A percentile compares a stretch with the other conserved stretches of the same genome.
These are phyloP conservation scores for Fragilaria crotonensis DNA, from an alignment of 108 stramenopile genomes.

Conservation along the genomic window DNA sequence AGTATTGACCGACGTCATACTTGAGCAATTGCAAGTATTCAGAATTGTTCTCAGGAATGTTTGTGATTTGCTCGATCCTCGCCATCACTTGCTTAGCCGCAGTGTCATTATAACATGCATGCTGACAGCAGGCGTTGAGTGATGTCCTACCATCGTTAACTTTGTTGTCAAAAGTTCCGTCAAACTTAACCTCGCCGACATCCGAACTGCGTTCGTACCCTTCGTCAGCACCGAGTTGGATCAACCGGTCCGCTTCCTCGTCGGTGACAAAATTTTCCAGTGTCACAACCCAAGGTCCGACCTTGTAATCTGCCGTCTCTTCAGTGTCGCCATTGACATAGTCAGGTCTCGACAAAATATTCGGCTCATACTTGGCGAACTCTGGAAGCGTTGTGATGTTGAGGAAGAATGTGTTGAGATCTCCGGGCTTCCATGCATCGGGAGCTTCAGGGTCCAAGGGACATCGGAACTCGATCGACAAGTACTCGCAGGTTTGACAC, in stretches of 20 bases:
- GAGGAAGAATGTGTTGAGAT: conserved; percentile 35
- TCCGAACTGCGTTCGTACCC: conserved; percentile 80
- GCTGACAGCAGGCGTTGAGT: conserved; percentile 22
- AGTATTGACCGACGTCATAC: conserved; percentile 31
- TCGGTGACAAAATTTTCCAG: conserved; percentile 77
- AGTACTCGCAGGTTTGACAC: conserved; percentile 55
- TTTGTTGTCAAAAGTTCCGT: conserved; percentile 51
- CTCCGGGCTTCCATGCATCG: conserved; percentile 26
- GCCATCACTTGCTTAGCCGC: conserved; percentile 21
- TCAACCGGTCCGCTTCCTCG: conserved; percentile 64
- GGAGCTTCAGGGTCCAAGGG: conserved; percentile 39
- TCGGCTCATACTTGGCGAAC: conserved; percentile 38
- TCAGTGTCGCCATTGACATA: conserved; percentile 18
- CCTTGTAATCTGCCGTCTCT: conserved; percentile 14
- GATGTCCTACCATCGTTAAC: conserved; percentile 30
- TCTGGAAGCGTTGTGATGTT: conserved; percentile 38
- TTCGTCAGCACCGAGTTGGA: conserved; percentile 46
- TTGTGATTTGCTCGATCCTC: conserved; percentile 32
- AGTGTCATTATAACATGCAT: conserved; percentile 9
- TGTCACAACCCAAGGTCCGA: conserved; percentile 83
- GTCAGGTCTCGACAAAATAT: conserved; percentile 48
- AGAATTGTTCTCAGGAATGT: conserved; percentile 40
- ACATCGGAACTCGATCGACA: conserved; percentile 56
- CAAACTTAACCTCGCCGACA: conserved; percentile 51
- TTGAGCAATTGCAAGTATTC: conserved; percentile 62